phyloP scores from a whole-genome alignment of 78 protist genomes.

The Speleostelium caveatum region DNA sequence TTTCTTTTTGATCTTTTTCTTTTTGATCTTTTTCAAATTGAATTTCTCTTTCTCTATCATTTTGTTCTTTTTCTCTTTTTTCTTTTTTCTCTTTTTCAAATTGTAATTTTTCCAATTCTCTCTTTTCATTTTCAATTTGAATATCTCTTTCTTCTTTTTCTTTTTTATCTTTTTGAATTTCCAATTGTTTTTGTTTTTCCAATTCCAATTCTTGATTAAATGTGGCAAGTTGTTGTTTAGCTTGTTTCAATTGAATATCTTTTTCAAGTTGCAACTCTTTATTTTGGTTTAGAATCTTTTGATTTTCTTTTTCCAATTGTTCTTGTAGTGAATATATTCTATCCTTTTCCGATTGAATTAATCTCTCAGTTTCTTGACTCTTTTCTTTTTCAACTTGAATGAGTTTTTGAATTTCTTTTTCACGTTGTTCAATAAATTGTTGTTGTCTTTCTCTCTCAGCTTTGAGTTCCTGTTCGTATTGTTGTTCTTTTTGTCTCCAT shows the following conservation, averaged over 20 bases:
- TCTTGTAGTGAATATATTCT: slow-evolving; percentile 24
- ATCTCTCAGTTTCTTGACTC: slow-evolving; percentile 2
- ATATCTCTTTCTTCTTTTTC: not conserved
- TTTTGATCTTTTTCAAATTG: slow-evolving; percentile 22
- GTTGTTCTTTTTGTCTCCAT: slow-evolving; percentile 44
- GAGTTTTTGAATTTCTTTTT: slow-evolving; percentile 6
- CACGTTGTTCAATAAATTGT: slow-evolving; percentile 12
- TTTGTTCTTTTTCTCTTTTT: not conserved
- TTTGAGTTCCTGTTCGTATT: slow-evolving; percentile 1
- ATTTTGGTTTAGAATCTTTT: slow-evolving; percentile 4
- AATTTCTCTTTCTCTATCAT: not conserved
- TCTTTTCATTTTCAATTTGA: too few species aligned
- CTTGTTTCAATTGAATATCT: slow-evolving; percentile 5
- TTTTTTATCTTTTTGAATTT: slow-evolving; percentile 27
- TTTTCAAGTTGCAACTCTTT: slow-evolving; percentile 19
- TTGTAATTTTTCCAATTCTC: not conserved
- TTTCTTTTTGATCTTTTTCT: slow-evolving; percentile 17
- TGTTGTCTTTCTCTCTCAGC: slow-evolving; percentile 24
- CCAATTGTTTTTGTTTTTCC: slow-evolving; percentile 16
- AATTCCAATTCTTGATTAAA: not conserved
- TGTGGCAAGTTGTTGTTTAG: not conserved
- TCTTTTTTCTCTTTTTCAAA: slow-evolving; percentile 13
- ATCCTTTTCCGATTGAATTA: slow-evolving; percentile 39
- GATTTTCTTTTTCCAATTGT: slow-evolving; percentile 8
- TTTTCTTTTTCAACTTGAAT: slow-evolving; percentile 16